These are phyloP conservation scores for Penicillium sp. DNA, from an alignment of 2,329 filamentous ascomycete genomes.

Conservation along the genomic window DNA sequence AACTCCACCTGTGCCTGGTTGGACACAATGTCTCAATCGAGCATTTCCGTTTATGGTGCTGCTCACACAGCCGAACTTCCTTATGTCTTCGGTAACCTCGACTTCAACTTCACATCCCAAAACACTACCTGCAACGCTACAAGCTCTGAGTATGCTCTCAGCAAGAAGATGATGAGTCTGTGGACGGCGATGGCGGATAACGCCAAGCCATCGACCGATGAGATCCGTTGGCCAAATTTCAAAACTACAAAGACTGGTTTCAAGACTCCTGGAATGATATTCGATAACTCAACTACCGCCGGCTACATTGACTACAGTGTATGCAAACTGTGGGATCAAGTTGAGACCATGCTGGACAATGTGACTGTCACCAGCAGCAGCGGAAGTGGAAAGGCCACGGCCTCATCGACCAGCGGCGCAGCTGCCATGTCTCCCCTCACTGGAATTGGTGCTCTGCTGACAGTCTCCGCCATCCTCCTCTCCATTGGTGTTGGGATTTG, in stretches of 20 bases:
- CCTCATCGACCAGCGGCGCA: background rate
- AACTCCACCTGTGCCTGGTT: conserved; percentile 26
- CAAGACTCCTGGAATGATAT: background rate
- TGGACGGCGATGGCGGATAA: conserved; percentile 28
- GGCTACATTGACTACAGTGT: background rate
- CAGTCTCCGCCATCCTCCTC: too few relatives aligned
- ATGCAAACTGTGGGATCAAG: background rate
- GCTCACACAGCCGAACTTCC: conserved; percentile 24
- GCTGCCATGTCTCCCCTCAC: too few relatives aligned
- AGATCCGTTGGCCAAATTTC: conserved; percentile 22
- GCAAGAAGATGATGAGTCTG: conserved; percentile 20
- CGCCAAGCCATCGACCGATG: conserved; percentile 18
- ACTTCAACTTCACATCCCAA: background rate
- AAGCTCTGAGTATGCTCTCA: conserved; percentile 11
- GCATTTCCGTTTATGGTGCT: conserved; percentile 4
- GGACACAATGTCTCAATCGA: background rate
- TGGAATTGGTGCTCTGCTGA: too few relatives aligned
- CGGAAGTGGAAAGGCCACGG: background rate
- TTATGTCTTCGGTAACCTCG: conserved; percentile 21
- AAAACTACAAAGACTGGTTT: background rate
- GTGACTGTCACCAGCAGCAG: background rate
- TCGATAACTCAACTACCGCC: background rate
- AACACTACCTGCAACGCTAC: conserved; percentile 18
- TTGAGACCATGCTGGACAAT: background rate
- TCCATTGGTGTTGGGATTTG: too few relatives aligned